Conservation (phyloP, 306 rosid genomes). For the Rosa chinensis region DNA sequence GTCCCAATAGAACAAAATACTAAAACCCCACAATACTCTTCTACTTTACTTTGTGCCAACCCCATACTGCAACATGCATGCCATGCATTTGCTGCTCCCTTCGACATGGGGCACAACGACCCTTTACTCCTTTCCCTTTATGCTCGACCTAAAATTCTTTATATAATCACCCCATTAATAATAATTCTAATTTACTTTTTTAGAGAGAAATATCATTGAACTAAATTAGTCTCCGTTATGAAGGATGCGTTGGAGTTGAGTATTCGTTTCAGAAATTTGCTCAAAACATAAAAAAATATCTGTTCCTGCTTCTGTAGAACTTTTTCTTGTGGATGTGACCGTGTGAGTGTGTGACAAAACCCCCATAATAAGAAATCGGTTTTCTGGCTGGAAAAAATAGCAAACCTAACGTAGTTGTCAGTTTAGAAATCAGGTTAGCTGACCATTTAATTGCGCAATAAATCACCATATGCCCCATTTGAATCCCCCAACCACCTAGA, state of each 20-base stretch:
- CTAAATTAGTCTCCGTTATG: background rate
- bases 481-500: background rate
- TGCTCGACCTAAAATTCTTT: background rate
- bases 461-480: background rate
- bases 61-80: background rate
- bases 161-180: background rate
- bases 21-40: background rate
- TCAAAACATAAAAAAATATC: background rate
- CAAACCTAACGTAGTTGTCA: background rate
- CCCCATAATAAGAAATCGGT: background rate
- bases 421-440: background rate
- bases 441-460: background rate
- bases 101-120: background rate
- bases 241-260: background rate
- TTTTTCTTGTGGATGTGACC: background rate
- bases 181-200: background rate
- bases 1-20: background rate
- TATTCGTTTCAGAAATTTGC: background rate
- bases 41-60: background rate
- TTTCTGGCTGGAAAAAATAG: background rate
- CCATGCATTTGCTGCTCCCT: background rate
- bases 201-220: background rate
- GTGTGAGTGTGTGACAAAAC: background rate
- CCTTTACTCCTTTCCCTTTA: background rate
- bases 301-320: background rate